Conservation (phyloP, 768 basidiomycete species). For the Ramaria sp. region DNA sequence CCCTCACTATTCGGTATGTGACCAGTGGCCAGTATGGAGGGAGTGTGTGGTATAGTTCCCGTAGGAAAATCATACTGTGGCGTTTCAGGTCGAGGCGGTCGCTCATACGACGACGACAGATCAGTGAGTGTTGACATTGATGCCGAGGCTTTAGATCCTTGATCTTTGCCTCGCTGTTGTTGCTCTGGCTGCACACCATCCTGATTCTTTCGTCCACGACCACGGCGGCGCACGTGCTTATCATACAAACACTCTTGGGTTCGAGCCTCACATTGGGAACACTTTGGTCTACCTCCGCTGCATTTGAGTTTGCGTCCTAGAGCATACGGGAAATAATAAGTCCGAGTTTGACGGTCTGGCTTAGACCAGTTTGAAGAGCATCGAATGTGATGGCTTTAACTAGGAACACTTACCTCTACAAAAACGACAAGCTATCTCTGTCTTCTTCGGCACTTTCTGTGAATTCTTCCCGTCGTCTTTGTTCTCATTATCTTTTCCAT, state of each 20-base stretch:
- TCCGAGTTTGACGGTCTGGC: neutral
- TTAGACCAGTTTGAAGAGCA: neutral
- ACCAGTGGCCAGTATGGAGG: too few relatives aligned
- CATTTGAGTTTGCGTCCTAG: conserved; percentile 5
- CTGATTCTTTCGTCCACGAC: neutral
- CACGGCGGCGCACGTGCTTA: conserved; percentile 4
- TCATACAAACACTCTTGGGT: conserved; percentile 8
- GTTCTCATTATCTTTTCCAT: conserved; percentile 41
- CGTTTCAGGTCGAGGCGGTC: too few relatives aligned
- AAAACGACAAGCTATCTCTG: neutral
- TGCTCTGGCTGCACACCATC: neutral
- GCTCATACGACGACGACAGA: too few relatives aligned
- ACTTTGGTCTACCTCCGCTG: neutral
- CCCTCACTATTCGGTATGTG: too few relatives aligned
- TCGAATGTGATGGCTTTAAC: neutral
- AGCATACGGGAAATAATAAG: neutral
- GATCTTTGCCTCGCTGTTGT: too few relatives aligned
- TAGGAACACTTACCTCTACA: conserved; percentile 6
- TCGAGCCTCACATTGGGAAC: conserved; percentile 5
- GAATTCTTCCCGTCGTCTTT: conserved; percentile 25
- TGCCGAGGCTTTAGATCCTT: too few relatives aligned
- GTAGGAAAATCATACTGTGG: too few relatives aligned
- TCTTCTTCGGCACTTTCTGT: conserved; percentile 1
- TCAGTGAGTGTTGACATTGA: too few relatives aligned
- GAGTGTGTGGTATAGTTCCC: too few relatives aligned